Base-by-base conservation (phyloP, 768 basidiomycete species). In the Filobasidium floriforme region DNA sequence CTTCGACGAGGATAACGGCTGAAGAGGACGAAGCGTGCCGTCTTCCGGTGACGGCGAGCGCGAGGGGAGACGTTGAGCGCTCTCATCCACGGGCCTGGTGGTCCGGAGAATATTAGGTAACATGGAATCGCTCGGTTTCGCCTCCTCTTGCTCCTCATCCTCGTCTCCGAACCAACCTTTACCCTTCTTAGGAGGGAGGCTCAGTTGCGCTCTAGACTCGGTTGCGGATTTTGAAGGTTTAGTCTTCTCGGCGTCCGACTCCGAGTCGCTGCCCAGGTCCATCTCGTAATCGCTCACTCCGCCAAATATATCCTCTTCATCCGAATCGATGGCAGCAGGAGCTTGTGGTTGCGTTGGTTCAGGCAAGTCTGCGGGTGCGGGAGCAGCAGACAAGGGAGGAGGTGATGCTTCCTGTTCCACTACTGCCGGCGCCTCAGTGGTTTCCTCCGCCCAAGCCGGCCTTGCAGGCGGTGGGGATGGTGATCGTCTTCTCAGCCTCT, bases 261-360 rank as follows among this genome's bases (percentile, higher is more conserved):
- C 60, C 22, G 40, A 57, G 43, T 80, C 82, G 4, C 79, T 83
- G 3, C 84, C 69, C 55, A 85, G 83, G 7, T 88, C 75, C 1
- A 89, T 89, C 61, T 87, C 83, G 73, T 93, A 96, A 59, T 90
- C 89, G 10, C 87, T 91, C 5, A 85, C 89, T 62, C 81, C 92
- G 1, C 85, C 88, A 75, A 96, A 96, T 51, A 96, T 93, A 73
- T 94, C 89, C 49, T 90, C 84, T 61, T 75, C 77, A 46, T 90
- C 85, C 11, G 72, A 73, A 22, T 85, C 85, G n/a, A 69, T 66
- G 14, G 81, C 68, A 7, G 80, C 77, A 40, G 49, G 11, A 22
- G 18, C n/a, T 52, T 26, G 26, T 9, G 29, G 19, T 29, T 49
- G 64, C 1, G 14, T n/a, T 18, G 41, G 40, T 37, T 37, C 9